Evolutionary conservation across 257 asterid genomes (phyloP).

Genomic region (Forsythia viridissima): DNA sequence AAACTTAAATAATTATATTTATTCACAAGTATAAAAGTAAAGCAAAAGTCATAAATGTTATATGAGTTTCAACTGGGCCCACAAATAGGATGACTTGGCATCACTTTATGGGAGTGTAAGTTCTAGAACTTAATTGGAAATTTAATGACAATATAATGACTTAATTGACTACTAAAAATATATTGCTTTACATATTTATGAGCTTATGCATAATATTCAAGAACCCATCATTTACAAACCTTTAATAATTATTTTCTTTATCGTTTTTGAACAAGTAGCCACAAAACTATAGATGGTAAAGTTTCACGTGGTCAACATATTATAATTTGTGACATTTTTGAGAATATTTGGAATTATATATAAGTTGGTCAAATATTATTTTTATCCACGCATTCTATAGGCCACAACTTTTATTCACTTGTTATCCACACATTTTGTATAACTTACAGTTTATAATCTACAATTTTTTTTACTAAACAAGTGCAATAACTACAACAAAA

Average conservation of each 20-base stretch:
- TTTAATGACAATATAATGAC: neutral
- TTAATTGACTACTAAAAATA: neutral
- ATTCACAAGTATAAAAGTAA: slow-evolving; percentile 30
- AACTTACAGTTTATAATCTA: no score
- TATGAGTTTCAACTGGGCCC: slow-evolving; percentile 26
- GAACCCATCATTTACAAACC: neutral
- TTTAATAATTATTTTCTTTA: slow-evolving; percentile 16
- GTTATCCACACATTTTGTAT: no score
- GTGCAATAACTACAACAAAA: no score
- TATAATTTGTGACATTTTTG: no score
- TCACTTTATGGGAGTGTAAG: neutral
- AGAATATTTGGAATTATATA: no score
- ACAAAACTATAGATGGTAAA: no score
- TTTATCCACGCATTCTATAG: no score
- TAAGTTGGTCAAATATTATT: no score
- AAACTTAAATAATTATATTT: neutral
- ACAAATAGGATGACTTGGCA: slow-evolving; percentile 23
- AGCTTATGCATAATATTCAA: neutral
- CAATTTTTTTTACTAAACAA: no score
- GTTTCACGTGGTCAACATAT: no score
- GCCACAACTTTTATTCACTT: no score
- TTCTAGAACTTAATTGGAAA: slow-evolving; percentile 7
- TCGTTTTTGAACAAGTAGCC: neutral
- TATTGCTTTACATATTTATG: neutral
- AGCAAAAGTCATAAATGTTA: slow-evolving; percentile 33